A percentile compares a stretch with the other conserved stretches of the same genome.
phyloP scores from a whole-genome alignment of 768 basidiomycete genomes.

The Royoungia palumana region DNA sequence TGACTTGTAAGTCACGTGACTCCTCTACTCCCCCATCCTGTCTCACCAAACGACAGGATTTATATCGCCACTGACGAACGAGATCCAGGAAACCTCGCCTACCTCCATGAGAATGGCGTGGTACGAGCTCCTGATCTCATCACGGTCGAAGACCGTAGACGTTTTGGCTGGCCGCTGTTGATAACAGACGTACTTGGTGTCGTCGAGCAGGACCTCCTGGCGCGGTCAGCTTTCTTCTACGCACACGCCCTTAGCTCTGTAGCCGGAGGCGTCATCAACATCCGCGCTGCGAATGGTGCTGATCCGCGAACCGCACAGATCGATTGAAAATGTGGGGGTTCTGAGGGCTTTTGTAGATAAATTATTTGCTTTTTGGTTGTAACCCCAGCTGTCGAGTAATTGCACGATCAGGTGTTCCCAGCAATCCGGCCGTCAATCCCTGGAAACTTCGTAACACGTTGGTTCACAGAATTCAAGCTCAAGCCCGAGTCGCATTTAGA shows the following conservation, averaged over 20 bases:
- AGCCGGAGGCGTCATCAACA: slow-evolving; percentile 40
- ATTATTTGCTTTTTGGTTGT: neutral
- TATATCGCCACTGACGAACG: slow-evolving; percentile 44
- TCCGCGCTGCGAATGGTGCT: slow-evolving; percentile 38
- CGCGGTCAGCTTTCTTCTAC: slow-evolving; percentile 38
- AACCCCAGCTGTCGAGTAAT: no score
- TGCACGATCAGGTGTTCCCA: no score
- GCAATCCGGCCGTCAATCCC: no score
- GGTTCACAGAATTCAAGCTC: no score
- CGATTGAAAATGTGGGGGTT: slow-evolving; percentile 24
- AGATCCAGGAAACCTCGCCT: slow-evolving; percentile 31
- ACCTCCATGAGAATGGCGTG: slow-evolving; percentile 35
- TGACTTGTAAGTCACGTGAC: slow-evolving; percentile 17
- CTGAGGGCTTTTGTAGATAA: neutral
- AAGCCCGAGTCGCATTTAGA: no score
- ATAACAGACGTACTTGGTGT: slow-evolving; percentile 42
- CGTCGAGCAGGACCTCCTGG: slow-evolving; percentile 43
- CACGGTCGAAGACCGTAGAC: slow-evolving; percentile 40
- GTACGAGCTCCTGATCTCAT: slow-evolving; percentile 41
- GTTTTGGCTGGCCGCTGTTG: slow-evolving; percentile 42
- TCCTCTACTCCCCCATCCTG: neutral
- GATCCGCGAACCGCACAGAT: slow-evolving; percentile 38
- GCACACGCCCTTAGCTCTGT: slow-evolving; percentile 42
- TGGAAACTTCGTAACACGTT: no score
- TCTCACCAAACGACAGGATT: slow-evolving; percentile 23